Percentiles rank a stretch among this genome's conserved stretches.
phyloP scores from a whole-genome alignment of 306 rosid species.

The Cucumis hystrix region DNA sequence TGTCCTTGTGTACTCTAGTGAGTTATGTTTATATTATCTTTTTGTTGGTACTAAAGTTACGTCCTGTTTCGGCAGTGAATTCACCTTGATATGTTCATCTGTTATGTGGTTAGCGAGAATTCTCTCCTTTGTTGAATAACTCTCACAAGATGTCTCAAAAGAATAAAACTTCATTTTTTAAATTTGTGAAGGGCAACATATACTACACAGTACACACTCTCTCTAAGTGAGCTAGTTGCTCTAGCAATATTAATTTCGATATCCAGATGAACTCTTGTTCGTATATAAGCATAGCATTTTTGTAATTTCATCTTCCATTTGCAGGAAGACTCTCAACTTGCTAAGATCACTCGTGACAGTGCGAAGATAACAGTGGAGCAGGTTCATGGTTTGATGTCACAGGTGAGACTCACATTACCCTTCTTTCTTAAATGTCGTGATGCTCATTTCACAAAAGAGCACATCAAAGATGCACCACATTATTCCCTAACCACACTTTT shows the following conservation, averaged over 20 bases:
- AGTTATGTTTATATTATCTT: background rate
- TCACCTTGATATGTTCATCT: background rate
- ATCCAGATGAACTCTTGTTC: background rate
- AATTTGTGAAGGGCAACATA: background rate
- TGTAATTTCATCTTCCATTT: background rate
- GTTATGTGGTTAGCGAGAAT: background rate
- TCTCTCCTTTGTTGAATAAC: background rate
- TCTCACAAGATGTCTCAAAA: background rate
- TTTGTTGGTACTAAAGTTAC: background rate
- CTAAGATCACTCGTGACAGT: conserved; percentile 87
- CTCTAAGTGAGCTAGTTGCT: background rate
- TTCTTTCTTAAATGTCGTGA: background rate
- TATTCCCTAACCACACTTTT: conserved; percentile 3
- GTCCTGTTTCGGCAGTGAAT: background rate
- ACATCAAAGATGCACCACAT: background rate
- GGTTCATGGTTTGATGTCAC: conserved; percentile 93
- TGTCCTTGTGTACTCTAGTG: background rate
- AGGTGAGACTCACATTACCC: conserved; percentile 31
- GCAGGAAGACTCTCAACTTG: conserved; percentile 88
- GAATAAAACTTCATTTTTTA: background rate
- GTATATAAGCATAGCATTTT: background rate
- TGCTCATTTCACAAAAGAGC: background rate
- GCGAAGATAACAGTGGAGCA: conserved; percentile 95
- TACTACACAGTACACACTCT: background rate
- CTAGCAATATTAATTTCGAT: background rate